Evolutionary conservation across 1,284 basidiomycete species (phyloP), one percentile per base, ranked within the genome.

Genomic region (Leccinum griseonigrum): DNA sequence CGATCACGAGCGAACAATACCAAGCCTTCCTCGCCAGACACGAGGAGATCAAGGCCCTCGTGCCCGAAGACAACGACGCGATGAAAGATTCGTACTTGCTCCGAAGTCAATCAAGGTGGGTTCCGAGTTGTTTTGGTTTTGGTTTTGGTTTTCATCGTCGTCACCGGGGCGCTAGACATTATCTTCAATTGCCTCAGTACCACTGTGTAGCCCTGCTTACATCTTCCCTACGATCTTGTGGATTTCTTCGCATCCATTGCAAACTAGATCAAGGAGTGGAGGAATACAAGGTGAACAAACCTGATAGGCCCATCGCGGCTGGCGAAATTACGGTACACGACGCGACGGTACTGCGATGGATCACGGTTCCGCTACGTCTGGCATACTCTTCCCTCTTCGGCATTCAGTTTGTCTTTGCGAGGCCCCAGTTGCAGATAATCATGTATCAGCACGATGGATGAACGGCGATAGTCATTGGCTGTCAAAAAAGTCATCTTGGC

Each of bases 41-140:
- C 38, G 6, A 8, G 9, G 10, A n/a, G 8, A 62, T 62, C 22
- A 1, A 7, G 0, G 59, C 50, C 28, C 59, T 67, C 18, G 59
- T 66, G 29, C 68, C 56, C 0, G 68, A 67, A 43, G 64, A 66
- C 56, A 69, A 66, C 26, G 58, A 68, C 3, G 16, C 66, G 3
- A 67, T 67, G 59, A 69, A 66, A 36, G 64, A 64, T 38, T 68
- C 68, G 7, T 69, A 64, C 40, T 29, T 69, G 32, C 63, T 60
- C 18, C 87, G 9, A 77, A 79, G 58, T 80, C 92, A 26, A 77
- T 73, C n/a, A 92, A 87, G 82, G 92, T 91, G 63, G 55, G 79
- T 22, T 38, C 11, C 3, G n/a, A 4, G 2, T 43, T 9, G 22
- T 26, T 26, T 26, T 26, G 22, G 8, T 1, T 14, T 18, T 51